Percentiles rank a stretch among this genome's conserved stretches.
These are phyloP conservation scores for Rutstroemia sp. DNA, from an alignment of 2,329 filamentous ascomycete species.

Conservation along the genomic window DNA sequence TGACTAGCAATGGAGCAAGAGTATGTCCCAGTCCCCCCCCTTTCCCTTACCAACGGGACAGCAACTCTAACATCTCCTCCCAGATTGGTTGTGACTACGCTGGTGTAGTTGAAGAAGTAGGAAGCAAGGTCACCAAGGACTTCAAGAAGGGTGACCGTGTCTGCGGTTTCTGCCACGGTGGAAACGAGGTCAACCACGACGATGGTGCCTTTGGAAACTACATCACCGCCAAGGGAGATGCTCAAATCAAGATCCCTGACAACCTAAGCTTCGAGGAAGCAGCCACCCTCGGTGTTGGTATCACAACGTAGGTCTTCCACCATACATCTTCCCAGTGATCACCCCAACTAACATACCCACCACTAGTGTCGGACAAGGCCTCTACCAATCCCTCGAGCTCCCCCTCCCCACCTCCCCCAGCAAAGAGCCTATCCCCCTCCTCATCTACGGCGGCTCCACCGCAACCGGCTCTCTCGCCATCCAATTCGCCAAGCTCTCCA, in stretches of 20 bases:
- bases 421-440: slow-evolving; percentile 33
- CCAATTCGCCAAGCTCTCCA: slow-evolving; percentile 39
- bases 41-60: background rate
- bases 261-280: slow-evolving; percentile 40
- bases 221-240: slow-evolving; percentile 31
- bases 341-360: slow-evolving; percentile 17
- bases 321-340: slow-evolving; percentile 5
- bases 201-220: slow-evolving; percentile 33
- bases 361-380: slow-evolving; percentile 38
- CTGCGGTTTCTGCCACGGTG: slow-evolving; percentile 35
- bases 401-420: slow-evolving; percentile 37
- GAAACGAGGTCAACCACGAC: slow-evolving; percentile 32
- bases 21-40: slow-evolving; percentile 3
- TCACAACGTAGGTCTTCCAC: slow-evolving; percentile 15
- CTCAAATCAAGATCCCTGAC: slow-evolving; percentile 39
- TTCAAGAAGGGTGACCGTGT: slow-evolving; percentile 43
- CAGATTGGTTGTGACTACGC: slow-evolving; percentile 40
- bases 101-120: slow-evolving; percentile 40
- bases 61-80: background rate
- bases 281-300: slow-evolving; percentile 27
- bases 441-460: slow-evolving; percentile 45
- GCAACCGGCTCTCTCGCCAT: slow-evolving; percentile 43
- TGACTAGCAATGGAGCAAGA: slow-evolving; percentile 17
- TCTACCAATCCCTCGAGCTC: slow-evolving; percentile 40
- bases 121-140: slow-evolving; percentile 34